phyloP scores from a whole-genome alignment of 352 stramenopile species.

The Phytophthora nicotianae region DNA sequence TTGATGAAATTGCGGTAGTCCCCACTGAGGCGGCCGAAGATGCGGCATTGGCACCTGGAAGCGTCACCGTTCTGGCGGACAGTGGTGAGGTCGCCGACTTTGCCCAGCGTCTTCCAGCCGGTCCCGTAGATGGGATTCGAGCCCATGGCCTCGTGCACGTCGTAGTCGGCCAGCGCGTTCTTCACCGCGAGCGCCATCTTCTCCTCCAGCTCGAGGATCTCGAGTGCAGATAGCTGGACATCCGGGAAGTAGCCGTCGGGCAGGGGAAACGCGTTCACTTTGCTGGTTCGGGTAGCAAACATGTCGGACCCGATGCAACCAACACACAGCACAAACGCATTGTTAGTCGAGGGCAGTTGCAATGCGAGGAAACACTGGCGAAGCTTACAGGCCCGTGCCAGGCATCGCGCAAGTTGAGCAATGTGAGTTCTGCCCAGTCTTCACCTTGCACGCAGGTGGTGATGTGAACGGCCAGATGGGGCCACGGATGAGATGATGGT shows the following conservation, averaged over 20 bases:
- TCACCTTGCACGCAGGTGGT: slow-evolving; percentile 16
- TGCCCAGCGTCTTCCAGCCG: slow-evolving; percentile 36
- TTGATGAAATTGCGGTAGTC: slow-evolving; percentile 71
- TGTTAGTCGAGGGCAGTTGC: background rate
- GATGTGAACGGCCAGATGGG: slow-evolving; percentile 36
- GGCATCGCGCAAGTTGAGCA: slow-evolving; percentile 15
- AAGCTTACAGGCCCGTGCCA: slow-evolving; percentile 12
- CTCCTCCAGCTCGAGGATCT: slow-evolving; percentile 39
- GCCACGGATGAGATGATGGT: slow-evolving; percentile 20
- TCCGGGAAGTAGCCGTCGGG: slow-evolving; percentile 51
- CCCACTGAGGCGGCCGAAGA: slow-evolving; percentile 57
- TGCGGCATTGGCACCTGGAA: slow-evolving; percentile 40
- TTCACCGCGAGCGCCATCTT: slow-evolving; percentile 44
- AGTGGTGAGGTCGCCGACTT: slow-evolving; percentile 33
- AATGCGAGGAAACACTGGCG: background rate
- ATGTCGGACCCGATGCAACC: slow-evolving; percentile 16
- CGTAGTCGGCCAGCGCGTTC: slow-evolving; percentile 50
- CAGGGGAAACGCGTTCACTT: slow-evolving; percentile 33
- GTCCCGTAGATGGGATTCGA: slow-evolving; percentile 27
- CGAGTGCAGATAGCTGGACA: slow-evolving; percentile 34
- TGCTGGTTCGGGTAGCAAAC: slow-evolving; percentile 10
- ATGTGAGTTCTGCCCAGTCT: slow-evolving; percentile 13
- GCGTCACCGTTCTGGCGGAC: slow-evolving; percentile 27
- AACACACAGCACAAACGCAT: background rate
- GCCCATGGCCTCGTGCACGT: slow-evolving; percentile 50